Percentiles rank a stretch among this genome's conserved stretches.
Evolutionary conservation across 2,329 filamentous ascomycete species (phyloP).

Genomic region (Fonsecaea erecta): DNA sequence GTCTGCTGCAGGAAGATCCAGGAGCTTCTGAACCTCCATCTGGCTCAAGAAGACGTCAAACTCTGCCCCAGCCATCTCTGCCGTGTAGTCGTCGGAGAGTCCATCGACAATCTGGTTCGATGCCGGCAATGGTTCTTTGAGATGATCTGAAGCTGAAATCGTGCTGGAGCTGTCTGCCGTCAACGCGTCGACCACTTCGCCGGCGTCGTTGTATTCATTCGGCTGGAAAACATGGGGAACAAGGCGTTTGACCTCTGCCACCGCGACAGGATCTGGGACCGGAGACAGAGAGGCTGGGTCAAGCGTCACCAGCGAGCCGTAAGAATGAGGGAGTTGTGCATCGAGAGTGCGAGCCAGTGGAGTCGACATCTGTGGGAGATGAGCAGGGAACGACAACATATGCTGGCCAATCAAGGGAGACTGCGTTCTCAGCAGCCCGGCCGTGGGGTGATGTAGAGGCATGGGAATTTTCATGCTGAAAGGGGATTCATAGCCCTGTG

Average conservation of each 20-base stretch:
- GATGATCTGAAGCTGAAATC: not conserved
- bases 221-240: not conserved
- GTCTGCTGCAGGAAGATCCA: not conserved
- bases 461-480: slow-evolving; percentile 3
- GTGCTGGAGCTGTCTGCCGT: not conserved
- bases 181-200: not conserved
- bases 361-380: not conserved
- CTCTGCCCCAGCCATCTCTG: not conserved
- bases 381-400: not conserved
- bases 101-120: not conserved
- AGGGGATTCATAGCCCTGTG: not conserved
- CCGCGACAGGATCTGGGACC: slow-evolving; percentile 19
- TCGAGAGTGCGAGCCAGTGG: slow-evolving; percentile 2
- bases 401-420: slow-evolving; percentile 1
- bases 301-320: slow-evolving; percentile 20
- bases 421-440: slow-evolving; percentile 4
- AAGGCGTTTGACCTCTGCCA: slow-evolving; percentile 24
- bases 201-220: not conserved
- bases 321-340: slow-evolving; percentile 9
- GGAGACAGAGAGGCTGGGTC: slow-evolving; percentile 21
- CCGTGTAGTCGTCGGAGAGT: not conserved
- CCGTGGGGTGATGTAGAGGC: slow-evolving; percentile 2
- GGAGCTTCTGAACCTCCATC: not conserved
- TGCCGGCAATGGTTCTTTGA: not conserved
- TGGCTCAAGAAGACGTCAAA: not conserved